These are phyloP conservation scores for Neopestalotiopsis rosae DNA, from an alignment of 2,329 filamentous ascomycete species.

Conservation along the genomic window DNA sequence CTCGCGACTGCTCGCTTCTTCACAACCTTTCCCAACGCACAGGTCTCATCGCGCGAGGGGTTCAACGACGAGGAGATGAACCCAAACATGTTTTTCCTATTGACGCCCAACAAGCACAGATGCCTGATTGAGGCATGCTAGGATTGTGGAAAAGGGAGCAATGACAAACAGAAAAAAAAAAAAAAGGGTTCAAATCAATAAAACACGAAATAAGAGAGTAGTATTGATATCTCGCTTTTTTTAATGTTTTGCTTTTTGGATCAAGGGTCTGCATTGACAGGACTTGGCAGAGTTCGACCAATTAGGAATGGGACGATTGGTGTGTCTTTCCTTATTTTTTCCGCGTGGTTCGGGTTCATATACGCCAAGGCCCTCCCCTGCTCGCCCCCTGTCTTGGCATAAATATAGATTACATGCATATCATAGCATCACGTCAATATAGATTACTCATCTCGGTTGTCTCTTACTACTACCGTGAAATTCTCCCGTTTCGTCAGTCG, in stretches of 20 bases:
- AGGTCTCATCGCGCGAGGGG: conserved; percentile 31
- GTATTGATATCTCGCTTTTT: too few relatives aligned
- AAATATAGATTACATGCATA: not conserved
- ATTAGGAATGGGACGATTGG: not conserved
- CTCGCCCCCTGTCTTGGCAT: not conserved
- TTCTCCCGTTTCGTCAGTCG: not conserved
- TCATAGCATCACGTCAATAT: not conserved
- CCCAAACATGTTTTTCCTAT: conserved; percentile 33
- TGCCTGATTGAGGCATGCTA: conserved; percentile 33
- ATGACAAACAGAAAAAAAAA: too few relatives aligned
- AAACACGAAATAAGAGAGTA: not conserved
- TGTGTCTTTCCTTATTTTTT: not conserved
- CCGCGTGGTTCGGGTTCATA: not conserved
- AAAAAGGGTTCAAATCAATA: not conserved
- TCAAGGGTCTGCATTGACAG: not conserved
- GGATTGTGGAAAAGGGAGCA: too few relatives aligned
- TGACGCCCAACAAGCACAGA: conserved; percentile 32
- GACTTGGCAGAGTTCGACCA: not conserved
- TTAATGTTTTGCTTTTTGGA: not conserved
- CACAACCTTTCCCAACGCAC: conserved; percentile 34
- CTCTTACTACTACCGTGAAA: not conserved
- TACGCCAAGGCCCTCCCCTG: too few relatives aligned
- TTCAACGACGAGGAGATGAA: conserved; percentile 38
- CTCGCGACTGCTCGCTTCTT: conserved; percentile 56
- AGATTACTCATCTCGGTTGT: not conserved